Percentiles rank a stretch among this genome's conserved stretches.
Conservation (phyloP, 1,139 yeast genomes). For the Blastobotrys arbuscula region DNA sequence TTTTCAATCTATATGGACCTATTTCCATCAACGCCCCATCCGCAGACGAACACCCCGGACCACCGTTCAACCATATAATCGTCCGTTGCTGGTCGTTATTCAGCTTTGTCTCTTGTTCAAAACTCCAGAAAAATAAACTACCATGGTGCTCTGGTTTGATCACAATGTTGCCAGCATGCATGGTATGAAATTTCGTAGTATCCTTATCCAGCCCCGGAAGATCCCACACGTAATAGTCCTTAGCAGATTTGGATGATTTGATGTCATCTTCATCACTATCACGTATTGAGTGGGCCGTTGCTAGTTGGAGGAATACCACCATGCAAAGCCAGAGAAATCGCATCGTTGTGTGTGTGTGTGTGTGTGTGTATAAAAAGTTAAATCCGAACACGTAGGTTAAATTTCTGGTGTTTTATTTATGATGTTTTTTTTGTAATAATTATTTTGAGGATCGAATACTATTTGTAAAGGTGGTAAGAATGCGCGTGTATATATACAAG, state of each 20-base stretch:
- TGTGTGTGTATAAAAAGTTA: too few species aligned
- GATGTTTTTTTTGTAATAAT: too few species aligned
- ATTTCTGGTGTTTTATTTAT: too few species aligned
- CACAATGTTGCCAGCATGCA: conserved; percentile 51
- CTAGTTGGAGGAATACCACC: too few species aligned
- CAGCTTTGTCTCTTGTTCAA: conserved; percentile 30
- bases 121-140: conserved; percentile 73
- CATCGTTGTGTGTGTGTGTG: too few species aligned
- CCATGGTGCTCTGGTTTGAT: conserved; percentile 50
- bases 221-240: conserved; percentile 34
- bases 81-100: conserved; percentile 20
- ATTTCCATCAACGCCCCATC: conserved; percentile 94
- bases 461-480: too few species aligned
- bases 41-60: conserved; percentile 89
- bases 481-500: too few species aligned
- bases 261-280: neutral
- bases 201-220: conserved; percentile 34
- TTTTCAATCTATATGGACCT: conserved; percentile 74
- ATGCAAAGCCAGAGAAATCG: too few species aligned
- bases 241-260: conserved; percentile 20
- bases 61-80: conserved; percentile 82
- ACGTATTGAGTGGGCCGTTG: too few species aligned
- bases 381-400: too few species aligned
- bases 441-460: too few species aligned
- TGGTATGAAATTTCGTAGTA: conserved; percentile 30